Evolutionary conservation across 2,329 filamentous ascomycete species (phyloP).

Genomic region (Pestalotiopsis sp.): DNA sequence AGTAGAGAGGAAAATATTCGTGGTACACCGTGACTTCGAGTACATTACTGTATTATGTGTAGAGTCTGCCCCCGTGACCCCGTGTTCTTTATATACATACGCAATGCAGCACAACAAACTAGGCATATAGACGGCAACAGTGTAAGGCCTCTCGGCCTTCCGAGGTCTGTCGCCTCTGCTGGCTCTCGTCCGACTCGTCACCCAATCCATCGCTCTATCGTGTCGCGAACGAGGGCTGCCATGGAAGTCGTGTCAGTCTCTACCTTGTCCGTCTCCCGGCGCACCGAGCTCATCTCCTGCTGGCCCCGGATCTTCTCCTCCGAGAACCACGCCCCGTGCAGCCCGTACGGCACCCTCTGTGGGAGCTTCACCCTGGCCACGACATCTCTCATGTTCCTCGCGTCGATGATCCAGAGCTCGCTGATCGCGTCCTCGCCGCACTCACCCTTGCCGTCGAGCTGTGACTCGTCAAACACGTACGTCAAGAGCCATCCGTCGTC

Average conservation of each 20-base stretch:
- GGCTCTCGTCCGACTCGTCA: constrained; percentile 9
- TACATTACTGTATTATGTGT: too few species aligned
- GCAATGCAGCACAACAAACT: too few species aligned
- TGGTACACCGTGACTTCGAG: too few species aligned
- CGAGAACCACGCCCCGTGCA: constrained; percentile 66
- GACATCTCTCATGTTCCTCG: constrained; percentile 61
- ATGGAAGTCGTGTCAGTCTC: constrained; percentile 23
- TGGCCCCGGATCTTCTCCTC: constrained; percentile 54
- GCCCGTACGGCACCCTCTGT: constrained; percentile 69
- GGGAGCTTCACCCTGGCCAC: constrained; percentile 61
- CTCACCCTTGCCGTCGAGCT: constrained; percentile 54
- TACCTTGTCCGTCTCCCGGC: constrained; percentile 18
- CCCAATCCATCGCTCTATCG: constrained; percentile 25
- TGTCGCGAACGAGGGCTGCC: constrained; percentile 25
- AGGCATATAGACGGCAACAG: not conserved
- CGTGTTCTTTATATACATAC: too few species aligned
- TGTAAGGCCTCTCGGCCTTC: not conserved
- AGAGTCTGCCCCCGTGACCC: too few species aligned
- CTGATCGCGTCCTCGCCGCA: constrained; percentile 48
- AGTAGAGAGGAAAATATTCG: too few species aligned
- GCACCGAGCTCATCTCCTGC: constrained; percentile 27
- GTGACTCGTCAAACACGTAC: constrained; percentile 70
- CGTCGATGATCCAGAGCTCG: constrained; percentile 71
- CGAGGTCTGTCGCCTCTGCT: not conserved
- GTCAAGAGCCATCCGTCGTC: constrained; percentile 70